Evolutionary conservation across 1,139 yeast genomes (phyloP).

Genomic region (Kluyveromyces sp.): DNA sequence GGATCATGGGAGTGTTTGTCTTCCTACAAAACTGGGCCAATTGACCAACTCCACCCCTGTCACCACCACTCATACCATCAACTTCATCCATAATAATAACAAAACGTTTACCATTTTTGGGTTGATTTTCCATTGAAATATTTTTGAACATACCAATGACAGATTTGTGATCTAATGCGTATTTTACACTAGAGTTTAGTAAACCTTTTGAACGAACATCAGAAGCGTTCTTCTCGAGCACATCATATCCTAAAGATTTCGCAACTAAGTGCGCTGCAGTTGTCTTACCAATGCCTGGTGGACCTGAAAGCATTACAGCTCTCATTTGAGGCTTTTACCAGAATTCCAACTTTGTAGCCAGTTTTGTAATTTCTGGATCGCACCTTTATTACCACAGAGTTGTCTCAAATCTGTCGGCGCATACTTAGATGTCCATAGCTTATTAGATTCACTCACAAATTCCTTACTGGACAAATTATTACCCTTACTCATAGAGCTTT

Average conservation of each 20-base stretch:
- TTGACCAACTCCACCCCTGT: constrained; percentile 97
- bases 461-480: constrained; percentile 20
- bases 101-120: constrained; percentile 42
- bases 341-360: constrained; percentile 82
- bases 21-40: constrained; percentile 79
- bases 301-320: constrained; percentile 80
- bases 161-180: constrained; percentile 73
- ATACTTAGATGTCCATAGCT: constrained; percentile 87
- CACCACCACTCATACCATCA: constrained; percentile 99
- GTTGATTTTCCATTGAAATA: constrained; percentile 26
- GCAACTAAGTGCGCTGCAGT: constrained; percentile 74
- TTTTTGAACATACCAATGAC: constrained; percentile 66
- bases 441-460: constrained; percentile 35
- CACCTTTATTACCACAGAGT: constrained; percentile 85
- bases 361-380: constrained; percentile 50
- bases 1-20: constrained; percentile 82
- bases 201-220: constrained; percentile 84
- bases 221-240: constrained; percentile 72
- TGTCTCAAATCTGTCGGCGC: constrained; percentile 75
- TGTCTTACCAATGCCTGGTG: constrained; percentile 81
- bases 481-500: constrained; percentile 19
- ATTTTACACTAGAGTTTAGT: constrained; percentile 58
- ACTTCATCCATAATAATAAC: constrained; percentile 97
- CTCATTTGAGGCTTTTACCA: constrained; percentile 50
- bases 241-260: constrained; percentile 57